Evolutionary conservation across 345 rosid species (phyloP).

Genomic region (Brassica cretica): DNA sequence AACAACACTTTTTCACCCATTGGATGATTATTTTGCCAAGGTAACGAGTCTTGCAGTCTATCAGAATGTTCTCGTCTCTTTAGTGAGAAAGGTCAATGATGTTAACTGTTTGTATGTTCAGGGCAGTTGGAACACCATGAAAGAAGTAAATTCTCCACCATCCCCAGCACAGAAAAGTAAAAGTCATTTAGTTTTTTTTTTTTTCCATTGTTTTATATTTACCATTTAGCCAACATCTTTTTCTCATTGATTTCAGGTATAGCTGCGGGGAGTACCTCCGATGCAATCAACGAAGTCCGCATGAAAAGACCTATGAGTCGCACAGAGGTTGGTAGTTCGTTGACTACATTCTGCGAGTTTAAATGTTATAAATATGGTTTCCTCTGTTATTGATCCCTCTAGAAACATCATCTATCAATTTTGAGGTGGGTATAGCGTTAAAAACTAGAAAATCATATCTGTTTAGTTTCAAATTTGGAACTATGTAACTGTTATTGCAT

Average conservation of each 20-base stretch:
- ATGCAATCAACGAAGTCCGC: constrained; percentile 65
- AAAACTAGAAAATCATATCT: neutral
- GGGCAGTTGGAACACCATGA: constrained; percentile 67
- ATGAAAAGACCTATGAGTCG: constrained; percentile 84
- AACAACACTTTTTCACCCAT: constrained; percentile 50
- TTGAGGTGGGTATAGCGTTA: neutral
- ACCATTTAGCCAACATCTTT: neutral
- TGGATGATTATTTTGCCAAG: constrained; percentile 75
- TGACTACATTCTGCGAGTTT: neutral
- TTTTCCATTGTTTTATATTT: too few species aligned
- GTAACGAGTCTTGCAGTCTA: constrained; percentile 16
- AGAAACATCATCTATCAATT: neutral
- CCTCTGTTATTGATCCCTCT: neutral
- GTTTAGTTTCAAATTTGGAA: neutral
- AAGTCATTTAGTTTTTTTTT: neutral
- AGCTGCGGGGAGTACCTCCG: constrained; percentile 46
- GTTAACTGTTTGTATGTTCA: constrained; percentile 47
- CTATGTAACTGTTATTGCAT: constrained; percentile 2
- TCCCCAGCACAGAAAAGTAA: constrained; percentile 47
- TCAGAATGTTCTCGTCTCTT: neutral
- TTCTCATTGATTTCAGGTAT: constrained; percentile 40
- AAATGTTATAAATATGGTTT: neutral
- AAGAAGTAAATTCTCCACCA: constrained; percentile 47
- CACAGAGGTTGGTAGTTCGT: constrained; percentile 63
- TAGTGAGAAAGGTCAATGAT: constrained; percentile 17